Base-by-base conservation (phyloP, 225 moss, liverwort and hornwort species). In the Bryoerythrophyllum caledonicum region DNA sequence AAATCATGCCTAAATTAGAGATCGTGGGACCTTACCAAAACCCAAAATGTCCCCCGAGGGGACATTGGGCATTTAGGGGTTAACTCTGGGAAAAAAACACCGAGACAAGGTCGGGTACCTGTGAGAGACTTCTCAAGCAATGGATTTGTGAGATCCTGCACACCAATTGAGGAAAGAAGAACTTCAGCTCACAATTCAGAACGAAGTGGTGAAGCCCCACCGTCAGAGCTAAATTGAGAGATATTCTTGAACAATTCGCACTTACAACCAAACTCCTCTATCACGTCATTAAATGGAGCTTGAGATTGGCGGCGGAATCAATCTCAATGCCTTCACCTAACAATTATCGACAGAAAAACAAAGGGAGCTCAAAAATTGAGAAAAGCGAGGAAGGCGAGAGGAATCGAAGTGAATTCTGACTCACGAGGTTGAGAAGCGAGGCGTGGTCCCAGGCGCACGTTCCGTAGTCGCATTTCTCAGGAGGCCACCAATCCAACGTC, bases 401-500 rank as follows among this genome's bases (percentile, higher is more conserved):
- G 52, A 52, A 40, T 24, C 53, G 55, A 54, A 38, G 72, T 32
- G 53, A 72, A 65, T 25, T 55, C 67, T 77, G 73, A 74, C 76
- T 91, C 86, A 96, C 96, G 80, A 96, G 87, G 85, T 92, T 87
- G 25, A 91, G 84, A 48, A 96, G 34, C 37, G 94, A 91, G 53
- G 82, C 73, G 49, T 82, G 83, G 63, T 71, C 82, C 96, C 96
- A 96, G 26, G 90, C 78, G 74, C 96, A 96, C 68, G 84, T 74
- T 11, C 89, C 92, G 17, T 96, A 96, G 82, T 94, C 80, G 62
- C 96, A 96, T 82, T 94, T 96, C 0, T 89, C 77, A 67, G 86
- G 70, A 58, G 96, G 94, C 94, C 94, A 96, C 96, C 96, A 96
- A 78, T 96, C 96, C 63, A 96, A 15, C 15, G 94, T 96, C 38